These are phyloP conservation scores for Tetradesmus lagerheimii DNA, from an alignment of 139 green algal species.

Conservation along the genomic window DNA sequence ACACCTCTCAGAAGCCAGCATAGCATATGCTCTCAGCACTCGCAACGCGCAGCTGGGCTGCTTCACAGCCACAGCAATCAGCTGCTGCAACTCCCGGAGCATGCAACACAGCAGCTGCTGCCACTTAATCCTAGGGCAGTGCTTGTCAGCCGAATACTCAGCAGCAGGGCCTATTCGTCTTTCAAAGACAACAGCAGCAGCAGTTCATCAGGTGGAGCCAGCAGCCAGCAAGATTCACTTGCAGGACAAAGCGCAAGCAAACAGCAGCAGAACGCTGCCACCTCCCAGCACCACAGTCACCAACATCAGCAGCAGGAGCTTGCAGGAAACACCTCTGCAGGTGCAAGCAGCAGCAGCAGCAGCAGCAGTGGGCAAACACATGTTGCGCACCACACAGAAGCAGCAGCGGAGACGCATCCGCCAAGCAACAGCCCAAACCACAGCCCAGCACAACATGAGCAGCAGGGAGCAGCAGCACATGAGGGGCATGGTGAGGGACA, in stretches of 20 bases:
- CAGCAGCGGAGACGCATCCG: neutral
- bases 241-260: neutral
- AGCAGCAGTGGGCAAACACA: neutral
- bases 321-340: neutral
- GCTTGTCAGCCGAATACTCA: neutral
- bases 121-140: neutral
- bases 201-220: neutral
- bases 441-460: neutral
- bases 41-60: neutral
- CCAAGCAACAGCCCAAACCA: neutral
- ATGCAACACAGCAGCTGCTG: neutral
- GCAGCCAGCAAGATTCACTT: neutral
- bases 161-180: neutral
- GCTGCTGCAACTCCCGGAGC: neutral
- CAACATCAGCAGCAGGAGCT: neutral
- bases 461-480: constrained; percentile 20
- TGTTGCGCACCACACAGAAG: neutral
- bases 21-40: neutral
- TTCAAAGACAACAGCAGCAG: neutral
- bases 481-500: neutral
- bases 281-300: neutral
- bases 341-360: neutral
- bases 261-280: neutral
- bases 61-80: neutral
- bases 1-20: neutral